These are phyloP conservation scores for Astragalus membranaceus DNA, from an alignment of 306 rosid genomes.

Conservation along the genomic window DNA sequence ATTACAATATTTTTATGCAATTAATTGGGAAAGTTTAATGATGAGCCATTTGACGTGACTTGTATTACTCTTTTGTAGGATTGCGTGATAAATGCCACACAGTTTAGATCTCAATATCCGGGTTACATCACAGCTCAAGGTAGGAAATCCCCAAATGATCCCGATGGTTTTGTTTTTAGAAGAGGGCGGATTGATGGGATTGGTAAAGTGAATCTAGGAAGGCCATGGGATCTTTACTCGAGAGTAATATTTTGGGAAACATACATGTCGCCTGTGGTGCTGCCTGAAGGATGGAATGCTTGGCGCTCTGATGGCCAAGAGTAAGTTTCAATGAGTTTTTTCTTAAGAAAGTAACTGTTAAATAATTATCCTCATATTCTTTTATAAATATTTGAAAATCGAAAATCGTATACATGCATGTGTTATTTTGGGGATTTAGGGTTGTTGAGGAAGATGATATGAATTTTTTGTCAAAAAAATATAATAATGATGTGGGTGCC, in stretches of 20 bases:
- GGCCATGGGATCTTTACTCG: conserved; percentile 1
- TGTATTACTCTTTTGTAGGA: conserved; percentile 7
- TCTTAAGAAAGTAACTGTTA: too few relatives aligned
- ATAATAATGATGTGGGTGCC: too few relatives aligned
- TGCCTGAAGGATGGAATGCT: background rate
- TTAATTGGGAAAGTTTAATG: too few relatives aligned
- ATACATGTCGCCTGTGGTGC: background rate
- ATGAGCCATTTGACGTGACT: too few relatives aligned
- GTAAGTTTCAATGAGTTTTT: too few relatives aligned
- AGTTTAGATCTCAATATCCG: background rate
- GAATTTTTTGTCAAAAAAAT: too few relatives aligned
- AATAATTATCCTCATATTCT: background rate
- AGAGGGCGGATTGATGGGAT: background rate
- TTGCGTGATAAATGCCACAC: conserved; percentile 18
- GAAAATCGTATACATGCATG: too few relatives aligned
- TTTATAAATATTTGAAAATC: background rate
- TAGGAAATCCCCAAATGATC: background rate
- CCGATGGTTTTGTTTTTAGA: conserved; percentile 36
- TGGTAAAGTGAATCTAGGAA: background rate
- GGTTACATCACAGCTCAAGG: conserved; percentile 41
- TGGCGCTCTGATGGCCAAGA: background rate
- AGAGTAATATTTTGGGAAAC: conserved; percentile 10
- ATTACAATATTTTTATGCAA: too few relatives aligned
- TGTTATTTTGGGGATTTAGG: too few relatives aligned
- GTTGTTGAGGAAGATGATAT: too few relatives aligned